Percentiles rank a stretch among this genome's conserved stretches.
phyloP scores from a whole-genome alignment of 2,329 filamentous ascomycete genomes.

The Simplicillium aogashimaense region DNA sequence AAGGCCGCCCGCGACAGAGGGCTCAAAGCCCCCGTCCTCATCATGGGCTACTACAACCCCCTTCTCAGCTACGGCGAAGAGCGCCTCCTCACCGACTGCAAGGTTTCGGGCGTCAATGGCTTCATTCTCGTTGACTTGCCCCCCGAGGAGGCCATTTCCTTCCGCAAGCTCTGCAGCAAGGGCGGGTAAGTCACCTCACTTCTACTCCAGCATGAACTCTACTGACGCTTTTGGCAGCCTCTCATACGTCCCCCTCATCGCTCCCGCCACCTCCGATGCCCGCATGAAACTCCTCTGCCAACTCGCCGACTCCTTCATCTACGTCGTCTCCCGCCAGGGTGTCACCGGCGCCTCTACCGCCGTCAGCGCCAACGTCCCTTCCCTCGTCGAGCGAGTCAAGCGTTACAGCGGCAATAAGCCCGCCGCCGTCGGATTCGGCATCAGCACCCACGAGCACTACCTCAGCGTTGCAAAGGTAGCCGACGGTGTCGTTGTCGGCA shows the following conservation, averaged over 20 bases:
- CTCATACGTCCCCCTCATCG: conserved; percentile 95
- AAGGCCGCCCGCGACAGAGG: conserved; percentile 69
- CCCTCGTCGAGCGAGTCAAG: conserved; percentile 77
- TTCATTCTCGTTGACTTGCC: conserved; percentile 96
- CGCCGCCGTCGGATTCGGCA: conserved; percentile 88
- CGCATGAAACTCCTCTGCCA: conserved; percentile 94
- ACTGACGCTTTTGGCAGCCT: conserved; percentile 38
- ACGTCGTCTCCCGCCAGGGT: conserved; percentile 94
- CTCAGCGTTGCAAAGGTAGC: conserved; percentile 72
- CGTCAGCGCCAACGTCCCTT: conserved; percentile 73
- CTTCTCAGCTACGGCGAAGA: conserved; percentile 92
- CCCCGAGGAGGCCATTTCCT: conserved; percentile 88
- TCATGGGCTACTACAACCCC: conserved; percentile 99
- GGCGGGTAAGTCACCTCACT: conserved; percentile 23
- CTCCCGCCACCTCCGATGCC: conserved; percentile 81
- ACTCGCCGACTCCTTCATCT: conserved; percentile 97
- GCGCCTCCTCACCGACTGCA: conserved; percentile 73
- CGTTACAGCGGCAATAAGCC: conserved; percentile 86
- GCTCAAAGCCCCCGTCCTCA: conserved; percentile 70
- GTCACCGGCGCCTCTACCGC: conserved; percentile 79
- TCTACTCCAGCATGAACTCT: no score
- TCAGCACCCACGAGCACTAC: conserved; percentile 93
- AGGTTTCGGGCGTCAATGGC: conserved; percentile 78
- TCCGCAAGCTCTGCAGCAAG: conserved; percentile 73
- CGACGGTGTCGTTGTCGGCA: conserved; percentile 93